Evolutionary conservation across 2,329 filamentous ascomycete species (phyloP).

Genomic region (Pseudomassariella vexata): DNA sequence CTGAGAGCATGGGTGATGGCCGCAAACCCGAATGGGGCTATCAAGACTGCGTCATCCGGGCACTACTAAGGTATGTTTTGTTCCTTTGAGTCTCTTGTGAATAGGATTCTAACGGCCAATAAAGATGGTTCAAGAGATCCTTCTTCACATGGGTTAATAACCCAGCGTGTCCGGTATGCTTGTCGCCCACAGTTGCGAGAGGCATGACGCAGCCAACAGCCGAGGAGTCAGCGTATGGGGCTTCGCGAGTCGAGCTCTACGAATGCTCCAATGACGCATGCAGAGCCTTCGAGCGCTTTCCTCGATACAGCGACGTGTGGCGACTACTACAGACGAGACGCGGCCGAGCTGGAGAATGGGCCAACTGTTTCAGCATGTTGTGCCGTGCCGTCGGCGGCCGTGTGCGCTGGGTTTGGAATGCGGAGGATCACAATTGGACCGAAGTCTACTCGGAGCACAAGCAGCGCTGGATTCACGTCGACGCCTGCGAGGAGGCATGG

Average conservation of each 20-base stretch:
- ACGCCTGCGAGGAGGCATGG: constrained; percentile 91
- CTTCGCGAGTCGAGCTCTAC: constrained; percentile 84
- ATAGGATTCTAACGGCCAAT: too few relatives aligned
- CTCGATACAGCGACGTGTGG: constrained; percentile 93
- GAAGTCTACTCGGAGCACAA: constrained; percentile 95
- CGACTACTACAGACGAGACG: constrained; percentile 78
- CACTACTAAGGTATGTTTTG: too few relatives aligned
- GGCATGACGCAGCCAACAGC: constrained; percentile 81
- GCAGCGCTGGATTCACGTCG: constrained; percentile 93
- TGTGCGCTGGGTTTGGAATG: constrained; percentile 97
- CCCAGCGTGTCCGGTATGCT: constrained; percentile 75
- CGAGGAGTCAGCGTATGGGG: constrained; percentile 85
- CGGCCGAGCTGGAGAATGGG: constrained; percentile 91
- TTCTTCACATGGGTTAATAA: constrained; percentile 99
- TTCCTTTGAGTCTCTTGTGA: too few relatives aligned
- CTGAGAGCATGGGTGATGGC: constrained; percentile 77
- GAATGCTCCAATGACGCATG: constrained; percentile 75
- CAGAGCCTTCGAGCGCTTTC: constrained; percentile 79
- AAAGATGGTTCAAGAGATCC: constrained; percentile 92
- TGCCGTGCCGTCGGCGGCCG: constrained; percentile 87
- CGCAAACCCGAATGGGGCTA: constrained; percentile 89
- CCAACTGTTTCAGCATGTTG: constrained; percentile 98
- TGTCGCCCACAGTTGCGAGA: constrained; percentile 74
- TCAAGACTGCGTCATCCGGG: constrained; percentile 64
- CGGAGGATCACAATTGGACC: constrained; percentile 96